phyloP scores from a whole-genome alignment of 1,284 basidiomycete genomes.

The Ceratobasidium sp. region DNA sequence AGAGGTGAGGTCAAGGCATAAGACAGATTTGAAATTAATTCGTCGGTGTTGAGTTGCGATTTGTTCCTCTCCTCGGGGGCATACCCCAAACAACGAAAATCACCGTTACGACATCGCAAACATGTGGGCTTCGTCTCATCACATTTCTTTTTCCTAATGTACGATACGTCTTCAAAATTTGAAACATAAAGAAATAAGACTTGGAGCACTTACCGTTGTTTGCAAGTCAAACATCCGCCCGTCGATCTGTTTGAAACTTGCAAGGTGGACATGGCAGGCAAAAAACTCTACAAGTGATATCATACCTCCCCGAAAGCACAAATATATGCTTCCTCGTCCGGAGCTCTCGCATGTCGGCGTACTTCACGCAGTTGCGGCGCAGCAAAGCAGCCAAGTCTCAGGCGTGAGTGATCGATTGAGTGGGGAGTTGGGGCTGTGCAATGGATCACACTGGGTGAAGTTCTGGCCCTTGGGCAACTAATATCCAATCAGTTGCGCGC shows the following conservation, averaged over 20 bases:
- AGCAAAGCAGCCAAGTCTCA: not conserved
- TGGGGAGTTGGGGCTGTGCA: not conserved
- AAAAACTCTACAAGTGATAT: not conserved
- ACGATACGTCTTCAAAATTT: too few relatives aligned
- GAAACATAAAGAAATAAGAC: too few relatives aligned
- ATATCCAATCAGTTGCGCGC: not conserved
- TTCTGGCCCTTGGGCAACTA: not conserved
- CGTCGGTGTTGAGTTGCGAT: too few relatives aligned
- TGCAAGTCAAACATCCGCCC: constrained; percentile 25
- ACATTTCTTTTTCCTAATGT: constrained; percentile 15
- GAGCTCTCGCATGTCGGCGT: not conserved
- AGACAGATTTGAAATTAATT: too few relatives aligned
- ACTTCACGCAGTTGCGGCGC: not conserved
- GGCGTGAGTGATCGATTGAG: not conserved
- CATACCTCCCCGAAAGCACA: not conserved
- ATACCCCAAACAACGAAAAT: constrained; percentile 19
- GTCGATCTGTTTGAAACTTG: not conserved
- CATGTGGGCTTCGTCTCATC: constrained; percentile 12
- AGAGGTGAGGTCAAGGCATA: too few relatives aligned
- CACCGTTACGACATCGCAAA: not conserved
- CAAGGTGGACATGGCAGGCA: not conserved
- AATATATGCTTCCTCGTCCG: not conserved
- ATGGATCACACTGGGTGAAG: not conserved
- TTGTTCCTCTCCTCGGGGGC: not conserved
- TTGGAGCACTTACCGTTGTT: not conserved